Base-by-base conservation (phyloP, 2,329 filamentous ascomycete species). In the Fusarium secorum region DNA sequence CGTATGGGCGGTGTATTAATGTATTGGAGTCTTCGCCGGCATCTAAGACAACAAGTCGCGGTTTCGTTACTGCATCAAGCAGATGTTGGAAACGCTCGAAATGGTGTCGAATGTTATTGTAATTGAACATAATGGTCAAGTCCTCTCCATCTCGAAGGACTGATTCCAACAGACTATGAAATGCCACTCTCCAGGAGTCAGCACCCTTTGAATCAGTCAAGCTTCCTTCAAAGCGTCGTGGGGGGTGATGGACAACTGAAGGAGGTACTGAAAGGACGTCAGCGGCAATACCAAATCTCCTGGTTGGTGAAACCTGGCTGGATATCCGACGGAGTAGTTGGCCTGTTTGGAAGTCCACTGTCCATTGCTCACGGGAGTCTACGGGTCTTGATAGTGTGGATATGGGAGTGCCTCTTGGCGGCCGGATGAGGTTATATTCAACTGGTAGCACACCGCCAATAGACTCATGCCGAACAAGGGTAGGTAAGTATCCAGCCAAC, bases 131-230 rank as follows among this genome's bases (percentile, higher is more conserved):
- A 7, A 91, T 82, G 2, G 84, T 83, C 80, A 87, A 83, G 68
- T 90, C 88, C 75, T 91, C 89, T 1, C 84, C 87, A 68, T 91
- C 89, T 14, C 87, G 81, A 22, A 91, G 76, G 6, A 88, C 79
- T 1, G 82, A 82, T 69, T 91, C 89, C 13, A 90, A 76, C 59
- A 91, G 78, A 6, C 82, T 80, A 41, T 87, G 83, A 59, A 91
- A 91, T 1, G 88, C 87, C 35, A 83, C 80, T 2, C 83, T 83
- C 89, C 89, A 91, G 4, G 82, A 84, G 10, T 76, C 76, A 17
- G 75, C 72, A 10, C 75, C 75, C 28, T 67, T 72, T n/a, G 73
- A 73, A 18, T 63, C 51, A 54, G 75, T 62, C 9, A 77, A 69
- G 30, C 70, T 71, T 22, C 75, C 75, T 26, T 76, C 75, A 30